Evolutionary conservation across 2,329 filamentous ascomycete species (phyloP).

Genomic region (Sordariomycetes sp.): DNA sequence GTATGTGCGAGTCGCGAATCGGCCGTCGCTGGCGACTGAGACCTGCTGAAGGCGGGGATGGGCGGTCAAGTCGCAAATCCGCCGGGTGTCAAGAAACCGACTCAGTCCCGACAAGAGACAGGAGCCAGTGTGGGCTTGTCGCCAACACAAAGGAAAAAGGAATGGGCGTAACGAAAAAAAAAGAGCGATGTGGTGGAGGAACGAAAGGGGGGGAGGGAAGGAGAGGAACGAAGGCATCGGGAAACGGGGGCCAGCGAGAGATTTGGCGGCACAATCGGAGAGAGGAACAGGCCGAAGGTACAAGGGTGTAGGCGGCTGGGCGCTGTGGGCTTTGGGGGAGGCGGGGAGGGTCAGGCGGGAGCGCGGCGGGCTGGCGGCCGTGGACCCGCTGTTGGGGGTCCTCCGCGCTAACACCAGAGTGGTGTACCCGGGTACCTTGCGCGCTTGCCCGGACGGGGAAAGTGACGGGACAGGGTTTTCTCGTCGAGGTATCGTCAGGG

Average conservation of each 20-base stretch:
- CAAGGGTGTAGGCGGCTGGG: background rate
- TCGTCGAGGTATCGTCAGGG: background rate
- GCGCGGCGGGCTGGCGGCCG: background rate
- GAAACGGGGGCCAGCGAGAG: slow-evolving; percentile 1
- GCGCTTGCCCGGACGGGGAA: background rate
- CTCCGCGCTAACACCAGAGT: background rate
- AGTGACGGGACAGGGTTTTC: background rate
- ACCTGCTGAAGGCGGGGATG: background rate
- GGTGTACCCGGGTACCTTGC: background rate
- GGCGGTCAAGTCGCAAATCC: background rate
- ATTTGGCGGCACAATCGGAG: background rate
- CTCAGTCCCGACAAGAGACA: background rate
- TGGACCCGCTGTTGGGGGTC: background rate
- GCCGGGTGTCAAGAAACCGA: background rate
- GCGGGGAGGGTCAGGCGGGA: background rate
- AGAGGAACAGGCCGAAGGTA: background rate
- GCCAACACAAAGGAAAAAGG: slow-evolving; percentile 2
- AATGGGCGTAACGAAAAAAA: slow-evolving; percentile 3
- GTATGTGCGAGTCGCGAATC: background rate
- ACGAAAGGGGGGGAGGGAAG: slow-evolving; percentile 3
- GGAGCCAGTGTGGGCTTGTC: background rate
- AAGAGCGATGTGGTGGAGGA: slow-evolving; percentile 11
- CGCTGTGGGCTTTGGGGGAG: background rate
- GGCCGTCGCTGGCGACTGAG: background rate
- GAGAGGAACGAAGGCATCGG: slow-evolving; percentile 7